A percentile compares a stretch with the other conserved stretches of the same genome.
Conservation (phyloP, 139 green algal species). For the Chlorella ohadii region DNA sequence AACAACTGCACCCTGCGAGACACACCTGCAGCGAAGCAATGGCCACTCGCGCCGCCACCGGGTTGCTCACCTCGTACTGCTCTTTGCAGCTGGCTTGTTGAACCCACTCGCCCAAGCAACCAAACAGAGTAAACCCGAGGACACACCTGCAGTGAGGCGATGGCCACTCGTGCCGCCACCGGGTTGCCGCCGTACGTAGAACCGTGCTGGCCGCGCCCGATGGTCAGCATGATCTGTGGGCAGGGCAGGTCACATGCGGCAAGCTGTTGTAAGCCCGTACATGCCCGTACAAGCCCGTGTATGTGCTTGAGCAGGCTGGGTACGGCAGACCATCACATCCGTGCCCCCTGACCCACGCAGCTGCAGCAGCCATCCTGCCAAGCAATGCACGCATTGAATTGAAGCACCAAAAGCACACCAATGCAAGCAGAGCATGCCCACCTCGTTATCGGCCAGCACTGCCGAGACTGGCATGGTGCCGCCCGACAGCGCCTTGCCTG, state of each 20-base stretch:
- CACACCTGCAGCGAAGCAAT: conserved; percentile 87
- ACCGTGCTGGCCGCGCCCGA: conserved; percentile 87
- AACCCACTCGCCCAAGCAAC: too few species aligned
- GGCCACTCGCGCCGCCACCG: conserved; percentile 87
- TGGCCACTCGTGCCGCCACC: conserved; percentile 85
- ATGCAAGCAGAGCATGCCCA: background rate
- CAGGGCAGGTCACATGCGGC: background rate
- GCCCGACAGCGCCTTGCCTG: conserved; percentile 81
- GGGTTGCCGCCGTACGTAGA: conserved; percentile 96
- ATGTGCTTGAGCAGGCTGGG: too few species aligned
- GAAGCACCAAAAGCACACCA: background rate
- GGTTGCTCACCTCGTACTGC: too few species aligned
- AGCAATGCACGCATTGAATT: too few species aligned
- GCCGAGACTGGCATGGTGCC: conserved; percentile 94
- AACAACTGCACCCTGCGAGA: too few species aligned
- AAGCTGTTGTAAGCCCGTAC: too few species aligned
- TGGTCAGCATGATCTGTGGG: conserved; percentile 85
- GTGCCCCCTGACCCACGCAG: too few species aligned
- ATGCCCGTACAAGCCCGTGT: too few species aligned
- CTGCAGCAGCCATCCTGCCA: too few species aligned
- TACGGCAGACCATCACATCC: too few species aligned
- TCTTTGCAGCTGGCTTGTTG: too few species aligned
- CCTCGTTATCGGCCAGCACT: conserved; percentile 87
- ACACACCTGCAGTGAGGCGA: conserved; percentile 85
- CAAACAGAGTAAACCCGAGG: background rate